Conservation (phyloP, 148 eudicot species). For the Dysphania ambrosioides region DNA sequence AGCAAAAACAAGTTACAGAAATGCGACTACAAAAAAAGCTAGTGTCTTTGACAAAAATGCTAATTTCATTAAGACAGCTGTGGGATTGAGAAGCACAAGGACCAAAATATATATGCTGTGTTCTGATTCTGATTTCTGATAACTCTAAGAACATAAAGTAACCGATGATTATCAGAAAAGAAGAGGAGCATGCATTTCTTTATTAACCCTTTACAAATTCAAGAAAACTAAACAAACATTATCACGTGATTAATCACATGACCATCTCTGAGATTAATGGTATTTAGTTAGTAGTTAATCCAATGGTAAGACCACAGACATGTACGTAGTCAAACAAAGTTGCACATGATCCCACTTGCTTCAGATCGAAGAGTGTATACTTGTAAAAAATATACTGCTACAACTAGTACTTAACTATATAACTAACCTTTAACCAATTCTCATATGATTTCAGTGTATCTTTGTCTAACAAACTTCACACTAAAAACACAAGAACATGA, state of each 20-base stretch:
- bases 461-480: background rate
- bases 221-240: slow-evolving; percentile 25
- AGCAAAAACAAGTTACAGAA: background rate
- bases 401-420: background rate
- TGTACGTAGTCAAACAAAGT: slow-evolving; percentile 35
- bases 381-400: background rate
- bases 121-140: slow-evolving; percentile 19
- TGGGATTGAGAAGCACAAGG: background rate
- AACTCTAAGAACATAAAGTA: slow-evolving; percentile 9
- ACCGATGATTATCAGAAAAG: slow-evolving; percentile 18
- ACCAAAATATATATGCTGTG: background rate
- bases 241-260: slow-evolving; percentile 66
- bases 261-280: slow-evolving; percentile 29
- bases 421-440: background rate
- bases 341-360: slow-evolving; percentile 62
- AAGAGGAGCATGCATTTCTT: slow-evolving; percentile 20
- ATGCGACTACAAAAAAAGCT: background rate
- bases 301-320: slow-evolving; percentile 20
- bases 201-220: slow-evolving; percentile 14
- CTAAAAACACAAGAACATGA: slow-evolving; percentile 27
- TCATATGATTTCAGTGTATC: background rate
- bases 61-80: slow-evolving; percentile 17
- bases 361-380: slow-evolving; percentile 29
- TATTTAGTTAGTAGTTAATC: slow-evolving; percentile 11
- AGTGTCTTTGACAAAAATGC: background rate